phyloP scores from a whole-genome alignment of 176 grass and related monocot genomes.

The Luzula sylvatica region DNA sequence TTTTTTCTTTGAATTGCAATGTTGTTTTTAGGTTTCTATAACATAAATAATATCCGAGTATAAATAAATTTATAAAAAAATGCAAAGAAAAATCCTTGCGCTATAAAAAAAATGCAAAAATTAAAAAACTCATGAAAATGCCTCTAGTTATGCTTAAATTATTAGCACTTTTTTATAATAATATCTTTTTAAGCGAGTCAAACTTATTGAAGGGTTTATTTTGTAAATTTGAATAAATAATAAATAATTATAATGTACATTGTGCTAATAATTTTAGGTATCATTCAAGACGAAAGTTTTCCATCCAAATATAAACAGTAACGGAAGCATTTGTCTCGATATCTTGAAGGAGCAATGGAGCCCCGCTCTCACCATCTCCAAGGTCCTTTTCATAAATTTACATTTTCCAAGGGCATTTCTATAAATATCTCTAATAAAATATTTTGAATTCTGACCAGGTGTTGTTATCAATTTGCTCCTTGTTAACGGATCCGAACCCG shows the following conservation, averaged over 20 bases:
- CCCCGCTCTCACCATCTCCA: constrained; percentile 44
- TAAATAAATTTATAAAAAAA: too few species aligned
- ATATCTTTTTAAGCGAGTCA: too few species aligned
- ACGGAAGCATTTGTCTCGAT: constrained; percentile 20
- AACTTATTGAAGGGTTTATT: too few species aligned
- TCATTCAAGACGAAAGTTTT: constrained; percentile 43
- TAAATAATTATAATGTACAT: background rate
- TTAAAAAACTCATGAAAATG: too few species aligned
- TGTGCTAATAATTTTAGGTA: constrained; percentile 22
- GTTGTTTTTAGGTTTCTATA: too few species aligned
- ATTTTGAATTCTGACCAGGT: constrained; percentile 27
- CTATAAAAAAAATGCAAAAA: too few species aligned
- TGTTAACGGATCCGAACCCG: constrained; percentile 31
- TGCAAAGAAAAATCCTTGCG: too few species aligned
- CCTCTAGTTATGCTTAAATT: too few species aligned
- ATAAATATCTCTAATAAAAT: background rate
- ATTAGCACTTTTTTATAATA: too few species aligned
- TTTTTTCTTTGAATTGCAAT: too few species aligned
- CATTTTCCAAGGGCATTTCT: background rate
- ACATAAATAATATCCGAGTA: too few species aligned
- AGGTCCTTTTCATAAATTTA: constrained; percentile 7
- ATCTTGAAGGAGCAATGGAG: constrained; percentile 32
- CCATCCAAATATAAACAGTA: constrained; percentile 33
- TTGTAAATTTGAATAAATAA: too few species aligned
- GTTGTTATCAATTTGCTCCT: constrained; percentile 34